Evolutionary conservation across 345 rosid genomes (phyloP), one percentile per base, ranked within the genome.

Genomic region (Eucalyptus curtisii): DNA sequence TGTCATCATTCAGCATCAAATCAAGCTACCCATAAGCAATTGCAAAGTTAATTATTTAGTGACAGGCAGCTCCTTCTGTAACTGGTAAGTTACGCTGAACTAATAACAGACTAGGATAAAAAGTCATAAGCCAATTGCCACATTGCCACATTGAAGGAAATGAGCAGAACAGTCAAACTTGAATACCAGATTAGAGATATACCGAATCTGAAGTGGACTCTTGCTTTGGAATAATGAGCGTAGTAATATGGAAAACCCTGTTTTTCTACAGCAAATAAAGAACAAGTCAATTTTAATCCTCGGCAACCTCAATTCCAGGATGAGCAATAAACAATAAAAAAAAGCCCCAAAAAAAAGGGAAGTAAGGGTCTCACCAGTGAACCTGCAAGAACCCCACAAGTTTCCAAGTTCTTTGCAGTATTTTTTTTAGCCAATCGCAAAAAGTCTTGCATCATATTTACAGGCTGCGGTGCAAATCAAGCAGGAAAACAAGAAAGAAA

Each of bases 161-260:
- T 81, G 45, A 79, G 42, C 37, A 81, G 80, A 59, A 37, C 19
- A 42, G n/a, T 48, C 86, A 33, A 49, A 76, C 52, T 71, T 24
- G 33, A 50, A 44, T 88, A 42, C 49, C 8, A 3, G 44, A 24
- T 86, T 24, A 50, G 59, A 81, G 37, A 31, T 81, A 20, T 96
- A 97, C 99, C 90, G 96, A 94, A 96, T 98, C 99, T 76, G 99
- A 96, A 86, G 99, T 98, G 52, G 99, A 95, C 92, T 98, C 99
- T 92, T 98, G 99, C 96, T 98, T 98, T 76, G 99, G 99, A 89
- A 98, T 91, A 88, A 97, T 97, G 90, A 98, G 99, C 9, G 96
- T 95, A 40, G 98, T 98, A 89, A 98, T 95, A 86, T 98, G 97
- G 92, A 98, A 98, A 82, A 95, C 97, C 94, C 95, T 96, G 93